A percentile compares a stretch with the other conserved stretches of the same genome.
These are phyloP conservation scores for Mucor racemosus DNA, from an alignment of 371 early-diverging fungal genomes.

Conservation along the genomic window DNA sequence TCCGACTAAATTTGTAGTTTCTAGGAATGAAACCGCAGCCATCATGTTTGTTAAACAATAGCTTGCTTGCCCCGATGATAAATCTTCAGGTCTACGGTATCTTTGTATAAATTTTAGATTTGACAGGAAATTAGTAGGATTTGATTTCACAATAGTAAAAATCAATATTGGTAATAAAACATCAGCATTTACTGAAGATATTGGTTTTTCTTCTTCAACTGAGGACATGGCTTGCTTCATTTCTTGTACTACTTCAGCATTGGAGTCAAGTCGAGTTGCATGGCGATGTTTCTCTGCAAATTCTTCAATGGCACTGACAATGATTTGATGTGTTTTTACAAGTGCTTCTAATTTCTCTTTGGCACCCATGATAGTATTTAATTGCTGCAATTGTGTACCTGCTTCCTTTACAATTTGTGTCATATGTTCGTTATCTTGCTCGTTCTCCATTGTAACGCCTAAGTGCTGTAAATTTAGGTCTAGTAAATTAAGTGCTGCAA, in stretches of 20 bases:
- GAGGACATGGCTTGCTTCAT: slow-evolving; percentile 38
- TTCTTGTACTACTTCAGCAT: slow-evolving; percentile 31
- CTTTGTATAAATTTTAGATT: slow-evolving; percentile 63
- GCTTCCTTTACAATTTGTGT: slow-evolving; percentile 48
- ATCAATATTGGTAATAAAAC: slow-evolving; percentile 71
- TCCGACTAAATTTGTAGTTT: slow-evolving; percentile 52
- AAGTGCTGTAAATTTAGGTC: slow-evolving; percentile 63
- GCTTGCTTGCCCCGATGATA: slow-evolving; percentile 50
- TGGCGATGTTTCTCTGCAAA: slow-evolving; percentile 6
- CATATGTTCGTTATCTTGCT: slow-evolving; percentile 44
- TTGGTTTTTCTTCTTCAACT: slow-evolving; percentile 18
- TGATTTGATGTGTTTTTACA: slow-evolving; percentile 53
- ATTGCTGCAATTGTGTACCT: slow-evolving; percentile 53
- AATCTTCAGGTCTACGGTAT: slow-evolving; percentile 49
- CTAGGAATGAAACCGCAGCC: slow-evolving; percentile 52
- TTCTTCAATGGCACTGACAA: slow-evolving; percentile 33
- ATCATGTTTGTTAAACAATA: slow-evolving; percentile 60
- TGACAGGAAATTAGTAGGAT: slow-evolving; percentile 69
- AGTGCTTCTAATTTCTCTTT: slow-evolving; percentile 55
- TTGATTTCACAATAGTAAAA: slow-evolving; percentile 69
- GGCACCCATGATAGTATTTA: slow-evolving; percentile 49
- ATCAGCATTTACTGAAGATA: slow-evolving; percentile 57
- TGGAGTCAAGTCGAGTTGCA: slow-evolving; percentile 24
- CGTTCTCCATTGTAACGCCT: slow-evolving; percentile 55
- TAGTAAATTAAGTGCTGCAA: slow-evolving; percentile 71